Conservation (phyloP, 352 stramenopile genomes). For the Globisporangium nunn region DNA sequence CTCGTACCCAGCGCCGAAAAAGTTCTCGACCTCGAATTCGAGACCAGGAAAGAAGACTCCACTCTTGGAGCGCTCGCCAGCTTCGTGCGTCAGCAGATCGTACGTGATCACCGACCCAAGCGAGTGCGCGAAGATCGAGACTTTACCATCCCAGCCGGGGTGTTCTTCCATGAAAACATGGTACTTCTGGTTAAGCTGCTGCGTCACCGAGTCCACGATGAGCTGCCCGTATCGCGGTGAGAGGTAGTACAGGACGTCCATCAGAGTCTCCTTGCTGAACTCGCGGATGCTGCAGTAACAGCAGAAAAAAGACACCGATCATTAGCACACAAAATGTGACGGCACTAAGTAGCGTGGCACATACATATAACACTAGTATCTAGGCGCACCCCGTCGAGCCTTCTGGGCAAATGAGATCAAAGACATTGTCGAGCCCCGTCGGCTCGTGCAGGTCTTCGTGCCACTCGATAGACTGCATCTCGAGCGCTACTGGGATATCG, state of each 20-base stretch:
- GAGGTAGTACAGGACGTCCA: conserved; percentile 93
- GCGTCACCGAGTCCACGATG: conserved; percentile 87
- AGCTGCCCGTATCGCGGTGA: conserved; percentile 87
- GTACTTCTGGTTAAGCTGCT: conserved; percentile 88
- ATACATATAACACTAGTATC: too few relatives aligned
- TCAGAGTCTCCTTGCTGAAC: conserved; percentile 92
- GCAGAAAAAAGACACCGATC: neutral
- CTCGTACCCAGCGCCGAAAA: conserved; percentile 73
- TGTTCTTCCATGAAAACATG: conserved; percentile 86
- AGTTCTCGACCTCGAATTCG: conserved; percentile 84
- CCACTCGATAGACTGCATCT: conserved; percentile 90
- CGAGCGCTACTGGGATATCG: conserved; percentile 70
- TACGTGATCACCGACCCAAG: conserved; percentile 90
- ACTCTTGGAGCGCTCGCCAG: conserved; percentile 49
- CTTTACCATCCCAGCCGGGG: conserved; percentile 79
- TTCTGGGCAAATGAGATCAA: conserved; percentile 76
- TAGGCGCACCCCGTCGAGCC: conserved; percentile 48
- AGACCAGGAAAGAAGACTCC: conserved; percentile 71
- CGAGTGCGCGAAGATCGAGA: conserved; percentile 89
- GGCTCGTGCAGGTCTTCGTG: conserved; percentile 85
- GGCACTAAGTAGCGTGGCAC: neutral
- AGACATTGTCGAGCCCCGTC: conserved; percentile 79
- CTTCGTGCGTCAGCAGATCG: conserved; percentile 84
- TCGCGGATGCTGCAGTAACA: conserved; percentile 61
- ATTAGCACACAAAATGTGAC: neutral